phyloP scores from a whole-genome alignment of 306 rosid genomes.

The Cucurbita maxima region DNA sequence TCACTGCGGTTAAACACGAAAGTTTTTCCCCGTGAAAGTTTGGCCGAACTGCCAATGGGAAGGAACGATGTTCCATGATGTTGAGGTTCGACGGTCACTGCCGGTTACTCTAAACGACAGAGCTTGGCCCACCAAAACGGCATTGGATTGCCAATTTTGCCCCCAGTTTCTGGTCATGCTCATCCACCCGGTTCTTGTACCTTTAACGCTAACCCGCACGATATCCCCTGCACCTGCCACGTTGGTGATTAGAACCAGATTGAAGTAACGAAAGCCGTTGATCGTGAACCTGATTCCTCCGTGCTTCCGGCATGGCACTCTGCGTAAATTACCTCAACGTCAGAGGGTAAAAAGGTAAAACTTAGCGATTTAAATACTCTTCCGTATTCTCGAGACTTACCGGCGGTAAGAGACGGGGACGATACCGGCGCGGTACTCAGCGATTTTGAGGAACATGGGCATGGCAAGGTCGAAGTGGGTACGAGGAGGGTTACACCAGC shows the following conservation, averaged over 20 bases:
- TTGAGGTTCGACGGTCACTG: slow-evolving; percentile 76
- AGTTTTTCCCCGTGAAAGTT: slow-evolving; percentile 83
- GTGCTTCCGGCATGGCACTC: slow-evolving; percentile 84
- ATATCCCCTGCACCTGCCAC: slow-evolving; percentile 97
- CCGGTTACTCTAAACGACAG: slow-evolving; percentile 63
- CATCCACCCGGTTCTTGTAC: slow-evolving; percentile 64
- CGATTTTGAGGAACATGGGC: slow-evolving; percentile 97
- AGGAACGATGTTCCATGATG: slow-evolving; percentile 81
- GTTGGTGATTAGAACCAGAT: slow-evolving; percentile 69
- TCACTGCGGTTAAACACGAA: slow-evolving; percentile 33
- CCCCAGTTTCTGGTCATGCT: slow-evolving; percentile 94
- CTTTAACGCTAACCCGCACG: slow-evolving; percentile 60
- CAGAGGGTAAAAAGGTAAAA: not conserved
- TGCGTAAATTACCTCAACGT: slow-evolving; percentile 17
- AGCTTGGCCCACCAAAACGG: slow-evolving; percentile 69
- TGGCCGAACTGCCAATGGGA: slow-evolving; percentile 89
- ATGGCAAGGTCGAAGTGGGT: slow-evolving; percentile 96
- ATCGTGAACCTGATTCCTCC: slow-evolving; percentile 80
- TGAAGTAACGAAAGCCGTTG: slow-evolving; percentile 84
- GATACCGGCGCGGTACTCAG: slow-evolving; percentile 95
- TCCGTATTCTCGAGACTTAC: slow-evolving; percentile 6
- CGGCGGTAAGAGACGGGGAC: slow-evolving; percentile 88
- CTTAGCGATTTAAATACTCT: not conserved
- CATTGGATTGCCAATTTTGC: slow-evolving; percentile 92
- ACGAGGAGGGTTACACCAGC: slow-evolving; percentile 98